Percentiles rank a stretch among this genome's conserved stretches.
Evolutionary conservation across 768 basidiomycete genomes (phyloP).

Genomic region (Lentinula raphanica): DNA sequence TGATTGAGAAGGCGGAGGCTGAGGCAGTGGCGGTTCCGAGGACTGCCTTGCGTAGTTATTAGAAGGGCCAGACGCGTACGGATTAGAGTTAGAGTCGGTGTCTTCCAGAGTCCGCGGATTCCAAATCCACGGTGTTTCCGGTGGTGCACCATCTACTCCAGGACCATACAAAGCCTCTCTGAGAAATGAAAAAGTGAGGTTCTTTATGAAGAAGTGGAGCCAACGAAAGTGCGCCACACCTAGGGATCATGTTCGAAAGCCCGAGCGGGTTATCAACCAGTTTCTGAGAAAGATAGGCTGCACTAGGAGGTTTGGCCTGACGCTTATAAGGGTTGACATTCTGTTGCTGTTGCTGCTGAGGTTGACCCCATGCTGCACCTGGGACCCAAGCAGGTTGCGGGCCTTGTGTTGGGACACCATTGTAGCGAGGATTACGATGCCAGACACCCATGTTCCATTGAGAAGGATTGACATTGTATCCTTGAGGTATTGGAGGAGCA

Average conservation of each 20-base stretch:
- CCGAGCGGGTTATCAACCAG: slow-evolving; percentile 61
- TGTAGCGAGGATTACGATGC: slow-evolving; percentile 44
- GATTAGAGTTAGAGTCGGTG: slow-evolving; percentile 19
- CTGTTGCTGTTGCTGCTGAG: slow-evolving; percentile 20
- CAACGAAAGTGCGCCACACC: slow-evolving; percentile 34
- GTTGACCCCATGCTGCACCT: slow-evolving; percentile 35
- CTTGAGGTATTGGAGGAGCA: slow-evolving; percentile 53
- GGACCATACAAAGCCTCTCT: slow-evolving; percentile 30
- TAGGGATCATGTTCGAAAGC: slow-evolving; percentile 58
- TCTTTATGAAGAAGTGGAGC: background rate
- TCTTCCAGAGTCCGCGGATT: slow-evolving; percentile 42
- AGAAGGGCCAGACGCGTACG: slow-evolving; percentile 7
- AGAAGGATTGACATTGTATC: slow-evolving; percentile 35
- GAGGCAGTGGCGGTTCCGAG: slow-evolving; percentile 15
- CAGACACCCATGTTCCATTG: slow-evolving; percentile 52
- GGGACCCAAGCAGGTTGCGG: slow-evolving; percentile 32
- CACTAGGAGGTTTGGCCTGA: slow-evolving; percentile 52
- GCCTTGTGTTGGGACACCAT: slow-evolving; percentile 18
- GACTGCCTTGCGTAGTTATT: slow-evolving; percentile 10
- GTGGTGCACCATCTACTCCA: slow-evolving; percentile 29
- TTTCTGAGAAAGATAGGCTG: slow-evolving; percentile 57
- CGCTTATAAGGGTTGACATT: slow-evolving; percentile 62
- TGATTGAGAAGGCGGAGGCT: slow-evolving; percentile 13
- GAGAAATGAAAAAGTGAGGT: background rate
- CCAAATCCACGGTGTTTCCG: slow-evolving; percentile 72